Base-by-base conservation (phyloP, 2,329 filamentous ascomycete species). In the Chrysosporium queenslandicum region DNA sequence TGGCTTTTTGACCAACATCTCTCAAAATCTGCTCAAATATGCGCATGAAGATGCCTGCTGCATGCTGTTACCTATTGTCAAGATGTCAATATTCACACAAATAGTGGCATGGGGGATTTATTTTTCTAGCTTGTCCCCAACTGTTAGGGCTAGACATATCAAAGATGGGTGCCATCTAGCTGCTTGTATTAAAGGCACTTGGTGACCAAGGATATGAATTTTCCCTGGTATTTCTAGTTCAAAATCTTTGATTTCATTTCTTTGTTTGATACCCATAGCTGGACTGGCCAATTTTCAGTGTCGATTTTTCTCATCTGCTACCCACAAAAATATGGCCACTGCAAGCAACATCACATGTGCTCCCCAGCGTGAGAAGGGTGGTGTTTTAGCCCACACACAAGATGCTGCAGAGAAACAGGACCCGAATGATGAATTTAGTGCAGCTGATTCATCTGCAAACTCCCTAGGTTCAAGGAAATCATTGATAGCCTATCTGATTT, bases 401-500 rank as follows among this genome's bases (percentile, higher is more conserved):
- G 40, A 42, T 18, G 23, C 8, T 1, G 6, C 4, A 42, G 8
- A 42, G 5, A 14, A 18, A 2, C 20, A 18, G 8, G 41, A n/a
- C 4, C 37, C 30, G 14, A 4, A 39, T 11, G 20, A 29, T 8
- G 46, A 48, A 14, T 7, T 20, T 5, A 14, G 18, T 27, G 29
- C 21, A 18, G 4, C 42, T 11, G 42, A 45, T 30, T 16, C 42
- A 4, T 48, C 46, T 4, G 34, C 32, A 4, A 20, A 20, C 34
- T 48, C 46, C 12, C 21, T 48, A 16, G 30, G 46, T n/a, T 48
- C 46, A 36, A 48, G 18, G 29, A 48, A 48, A n/a, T 32, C 46
- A 25, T 39, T 48, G 9, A 20, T 23, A 6, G 46, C 46, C 1
- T 48, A 27, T 29, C 34, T 48, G 34, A 48, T 48, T 7, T 14